phyloP scores from a whole-genome alignment of 2,329 filamentous ascomycete species.

The Pyrenophora graminea region DNA sequence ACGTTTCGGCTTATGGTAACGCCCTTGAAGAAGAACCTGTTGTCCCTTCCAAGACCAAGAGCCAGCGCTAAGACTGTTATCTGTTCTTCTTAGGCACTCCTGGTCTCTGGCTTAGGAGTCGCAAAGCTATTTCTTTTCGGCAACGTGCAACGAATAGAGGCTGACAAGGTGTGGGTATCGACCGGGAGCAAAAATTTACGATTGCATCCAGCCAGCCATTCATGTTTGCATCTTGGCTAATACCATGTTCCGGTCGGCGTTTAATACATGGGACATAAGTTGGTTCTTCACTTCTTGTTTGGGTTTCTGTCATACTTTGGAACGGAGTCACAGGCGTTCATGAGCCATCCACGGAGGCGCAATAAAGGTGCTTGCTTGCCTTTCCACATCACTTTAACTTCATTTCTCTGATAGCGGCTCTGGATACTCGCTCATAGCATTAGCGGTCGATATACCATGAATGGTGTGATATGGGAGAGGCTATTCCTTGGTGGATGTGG shows the following conservation, averaged over 20 bases:
- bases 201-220: slow-evolving; percentile 30
- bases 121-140: slow-evolving; percentile 13
- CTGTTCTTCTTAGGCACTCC: slow-evolving; percentile 23
- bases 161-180: slow-evolving; percentile 10
- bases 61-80: slow-evolving; percentile 27
- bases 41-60: slow-evolving; percentile 26
- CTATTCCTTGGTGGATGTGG: slow-evolving; percentile 34
- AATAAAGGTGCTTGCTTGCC: slow-evolving; percentile 21
- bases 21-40: slow-evolving; percentile 29
- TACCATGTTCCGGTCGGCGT: slow-evolving; percentile 40
- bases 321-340: slow-evolving; percentile 32
- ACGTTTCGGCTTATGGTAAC: slow-evolving; percentile 42
- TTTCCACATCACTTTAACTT: slow-evolving; percentile 37
- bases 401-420: slow-evolving; percentile 44
- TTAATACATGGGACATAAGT: slow-evolving; percentile 41
- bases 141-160: slow-evolving; percentile 9
- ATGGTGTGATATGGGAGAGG: slow-evolving; percentile 31
- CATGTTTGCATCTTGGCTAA: slow-evolving; percentile 44
- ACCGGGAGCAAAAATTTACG: slow-evolving; percentile 18
- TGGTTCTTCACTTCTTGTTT: slow-evolving; percentile 30
- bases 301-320: slow-evolving; percentile 20
- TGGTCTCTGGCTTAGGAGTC: slow-evolving; percentile 15
- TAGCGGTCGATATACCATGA: slow-evolving; percentile 37
- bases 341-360: slow-evolving; percentile 30
- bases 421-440: slow-evolving; percentile 43